Conservation (phyloP, 306 rosid genomes). For the Glycine latifolia region DNA sequence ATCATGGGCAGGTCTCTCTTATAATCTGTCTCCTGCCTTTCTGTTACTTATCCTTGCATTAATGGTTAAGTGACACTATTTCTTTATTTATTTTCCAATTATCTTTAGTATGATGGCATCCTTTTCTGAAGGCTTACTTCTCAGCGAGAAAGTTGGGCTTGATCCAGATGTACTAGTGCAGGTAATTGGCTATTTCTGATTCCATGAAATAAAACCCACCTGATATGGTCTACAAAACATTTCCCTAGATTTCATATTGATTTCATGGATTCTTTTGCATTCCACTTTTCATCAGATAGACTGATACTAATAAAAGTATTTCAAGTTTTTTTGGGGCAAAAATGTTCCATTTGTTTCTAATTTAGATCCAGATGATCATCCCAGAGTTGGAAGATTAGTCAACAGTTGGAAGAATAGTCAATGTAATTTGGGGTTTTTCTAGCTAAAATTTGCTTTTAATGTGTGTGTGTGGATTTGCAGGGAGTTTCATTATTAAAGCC, state of each 20-base stretch:
- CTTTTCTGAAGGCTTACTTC: constrained; percentile 94
- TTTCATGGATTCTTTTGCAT: background rate
- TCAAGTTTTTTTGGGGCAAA: no score
- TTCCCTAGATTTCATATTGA: constrained; percentile 15
- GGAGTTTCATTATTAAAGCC: no score
- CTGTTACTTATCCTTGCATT: constrained; percentile 34
- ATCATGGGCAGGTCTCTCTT: constrained; percentile 89
- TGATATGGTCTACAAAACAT: background rate
- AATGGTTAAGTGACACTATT: constrained; percentile 41
- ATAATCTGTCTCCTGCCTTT: constrained; percentile 33
- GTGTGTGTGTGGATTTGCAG: no score
- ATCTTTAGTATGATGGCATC: constrained; percentile 93
- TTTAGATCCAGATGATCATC: constrained; percentile 7
- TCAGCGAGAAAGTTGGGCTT: constrained; percentile 85
- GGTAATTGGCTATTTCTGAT: constrained; percentile 72
- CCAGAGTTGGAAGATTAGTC: background rate
- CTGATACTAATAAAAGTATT: no score
- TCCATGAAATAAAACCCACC: background rate
- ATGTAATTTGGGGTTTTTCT: background rate
- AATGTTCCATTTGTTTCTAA: background rate
- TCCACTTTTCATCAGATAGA: no score
- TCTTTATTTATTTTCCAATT: constrained; percentile 34
- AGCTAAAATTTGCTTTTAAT: no score
- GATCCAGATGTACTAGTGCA: constrained; percentile 83
- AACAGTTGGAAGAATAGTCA: background rate